Evolutionary conservation across 805 yeast species (phyloP).

Genomic region (Lipomyces sp.): DNA sequence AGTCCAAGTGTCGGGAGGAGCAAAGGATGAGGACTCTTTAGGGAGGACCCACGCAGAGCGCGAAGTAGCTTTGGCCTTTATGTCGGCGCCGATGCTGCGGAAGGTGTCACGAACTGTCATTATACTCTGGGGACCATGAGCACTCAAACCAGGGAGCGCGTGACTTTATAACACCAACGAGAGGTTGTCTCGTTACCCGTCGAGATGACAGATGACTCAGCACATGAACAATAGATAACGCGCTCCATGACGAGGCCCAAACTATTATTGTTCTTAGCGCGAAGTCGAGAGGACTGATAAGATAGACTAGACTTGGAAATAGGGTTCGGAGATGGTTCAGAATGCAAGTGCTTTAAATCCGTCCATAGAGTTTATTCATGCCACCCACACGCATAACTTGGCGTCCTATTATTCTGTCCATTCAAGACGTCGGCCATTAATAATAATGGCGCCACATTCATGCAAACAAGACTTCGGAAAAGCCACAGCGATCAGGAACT

Average conservation of each 20-base stretch:
- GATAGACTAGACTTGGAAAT: neutral
- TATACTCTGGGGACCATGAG: neutral
- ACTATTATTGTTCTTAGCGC: neutral
- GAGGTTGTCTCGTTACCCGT: neutral
- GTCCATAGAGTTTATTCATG: neutral
- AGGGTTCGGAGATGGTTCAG: neutral
- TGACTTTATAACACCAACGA: neutral
- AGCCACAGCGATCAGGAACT: neutral
- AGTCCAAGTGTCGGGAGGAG: conserved; percentile 40
- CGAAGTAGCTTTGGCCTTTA: conserved; percentile 36
- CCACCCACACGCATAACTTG: neutral
- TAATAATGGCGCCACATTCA: too few relatives aligned
- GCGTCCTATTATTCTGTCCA: neutral
- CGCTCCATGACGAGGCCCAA: neutral
- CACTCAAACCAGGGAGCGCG: neutral
- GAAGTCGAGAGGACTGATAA: neutral
- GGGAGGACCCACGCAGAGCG: conserved; percentile 38
- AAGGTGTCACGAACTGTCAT: conserved; percentile 14
- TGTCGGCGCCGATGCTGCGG: conserved; percentile 8
- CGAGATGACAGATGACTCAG: neutral
- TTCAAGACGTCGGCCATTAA: too few relatives aligned
- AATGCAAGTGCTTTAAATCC: neutral
- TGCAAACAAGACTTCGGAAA: neutral
- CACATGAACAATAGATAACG: neutral
- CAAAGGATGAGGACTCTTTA: conserved; percentile 38